Base-by-base conservation (phyloP, 2,329 filamentous ascomycete genomes). In the Ophiostoma perfectum region DNA sequence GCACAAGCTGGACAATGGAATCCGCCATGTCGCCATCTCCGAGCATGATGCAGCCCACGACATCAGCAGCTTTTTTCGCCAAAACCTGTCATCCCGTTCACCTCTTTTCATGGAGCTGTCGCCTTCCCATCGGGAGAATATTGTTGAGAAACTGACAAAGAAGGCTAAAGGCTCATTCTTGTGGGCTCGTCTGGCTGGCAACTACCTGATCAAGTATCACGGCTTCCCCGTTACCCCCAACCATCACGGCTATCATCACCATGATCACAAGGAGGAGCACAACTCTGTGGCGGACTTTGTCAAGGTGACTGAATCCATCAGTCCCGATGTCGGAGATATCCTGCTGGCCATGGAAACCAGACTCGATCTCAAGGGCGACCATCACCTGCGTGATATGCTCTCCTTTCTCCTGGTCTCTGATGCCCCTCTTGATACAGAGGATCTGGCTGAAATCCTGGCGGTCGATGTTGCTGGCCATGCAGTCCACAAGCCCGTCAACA, bases 111-210 rank as follows among this genome's bases (percentile, higher is more conserved):
- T 70, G 52, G 70, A 73, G 38, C 70, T 75, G 49, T 68, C 68
- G 1, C 66, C 68, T 8, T 58, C 69, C 16, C 70, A 70, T 36
- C 71, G 72, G 55, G 71, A 77, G 42, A 73, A 70, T 39, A 64
- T 78, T 3, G 58, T 79, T 8, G 72, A 74, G 0, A 73, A 74
- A 7, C 70, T 80, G 2, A 72, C 75, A 1, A 70, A 71, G 39
- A 77, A 77, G 68, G 73, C 78, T 36, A 76, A 75, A 66, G 75
- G 77, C 0, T 78, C 73, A 16, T 80, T 80, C 68, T 73, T 80
- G 4, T 80, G 77, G 74, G 78, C 77, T 1, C 79, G 78, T 62
- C 74, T 78, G 5, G 75, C 74, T 0, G 71, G 75, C 1, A 73
- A 74, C 7, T 70, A 77, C 0, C 69, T 80, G 41, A 69, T 70